phyloP scores from a whole-genome alignment of 148 eudicot genomes.

The Cornus suecica region DNA sequence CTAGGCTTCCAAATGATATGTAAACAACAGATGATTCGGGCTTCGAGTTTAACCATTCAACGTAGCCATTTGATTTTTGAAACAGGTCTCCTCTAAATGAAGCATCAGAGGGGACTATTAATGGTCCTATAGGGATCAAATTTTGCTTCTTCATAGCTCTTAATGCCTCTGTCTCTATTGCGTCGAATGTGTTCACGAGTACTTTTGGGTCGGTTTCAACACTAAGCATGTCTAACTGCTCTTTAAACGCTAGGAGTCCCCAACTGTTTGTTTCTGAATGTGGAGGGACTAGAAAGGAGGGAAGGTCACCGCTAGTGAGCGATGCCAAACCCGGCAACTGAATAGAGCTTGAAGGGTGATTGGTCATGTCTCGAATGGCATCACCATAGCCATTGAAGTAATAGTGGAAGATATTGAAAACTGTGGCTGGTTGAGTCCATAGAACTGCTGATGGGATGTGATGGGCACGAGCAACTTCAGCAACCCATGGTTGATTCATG shows the following conservation, averaged over 20 bases:
- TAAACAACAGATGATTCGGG: conserved; percentile 38
- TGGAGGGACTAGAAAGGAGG: conserved; percentile 27
- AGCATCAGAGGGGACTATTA: conserved; percentile 29
- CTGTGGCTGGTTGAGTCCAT: conserved; percentile 33
- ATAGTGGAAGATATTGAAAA: conserved; percentile 36
- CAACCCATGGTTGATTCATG: conserved; percentile 41
- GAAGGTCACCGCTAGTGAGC: conserved; percentile 30
- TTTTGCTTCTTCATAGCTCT: conserved; percentile 18
- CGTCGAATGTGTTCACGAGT: conserved; percentile 40
- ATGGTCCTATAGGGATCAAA: conserved; percentile 38
- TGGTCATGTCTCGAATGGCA: neutral
- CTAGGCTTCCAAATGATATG: conserved; percentile 47
- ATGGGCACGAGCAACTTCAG: conserved; percentile 32
- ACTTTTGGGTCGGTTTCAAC: conserved; percentile 28
- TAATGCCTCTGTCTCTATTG: conserved; percentile 25
- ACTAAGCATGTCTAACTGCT: conserved; percentile 34
- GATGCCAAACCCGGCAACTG: conserved; percentile 37
- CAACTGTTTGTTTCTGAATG: neutral
- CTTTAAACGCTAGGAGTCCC: conserved; percentile 12
- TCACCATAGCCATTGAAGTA: conserved; percentile 27
- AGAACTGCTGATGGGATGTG: conserved; percentile 44
- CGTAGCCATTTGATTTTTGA: conserved; percentile 21
- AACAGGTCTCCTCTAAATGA: conserved; percentile 29
- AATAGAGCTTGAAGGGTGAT: conserved; percentile 16
- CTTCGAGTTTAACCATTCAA: conserved; percentile 41